Evolutionary conservation across 768 basidiomycete genomes (phyloP).

Genomic region (Tylopilus plumbeoviolaceoides): DNA sequence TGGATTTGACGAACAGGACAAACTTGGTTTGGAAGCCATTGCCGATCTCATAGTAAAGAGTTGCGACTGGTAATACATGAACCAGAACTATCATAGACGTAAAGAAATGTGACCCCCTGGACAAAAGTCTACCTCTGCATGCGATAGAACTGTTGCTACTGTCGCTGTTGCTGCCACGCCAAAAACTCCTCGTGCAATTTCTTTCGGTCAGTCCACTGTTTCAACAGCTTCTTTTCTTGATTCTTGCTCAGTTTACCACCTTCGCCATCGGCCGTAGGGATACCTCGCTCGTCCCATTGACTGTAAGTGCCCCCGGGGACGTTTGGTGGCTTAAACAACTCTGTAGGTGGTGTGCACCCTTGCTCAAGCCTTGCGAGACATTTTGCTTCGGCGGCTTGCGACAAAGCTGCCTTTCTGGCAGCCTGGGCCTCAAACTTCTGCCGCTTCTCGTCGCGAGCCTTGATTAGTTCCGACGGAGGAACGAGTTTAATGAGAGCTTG

Average conservation of each 20-base stretch:
- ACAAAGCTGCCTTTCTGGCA: slow-evolving; percentile 70
- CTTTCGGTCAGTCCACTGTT: slow-evolving; percentile 68
- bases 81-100: slow-evolving; percentile 11
- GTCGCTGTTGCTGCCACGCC: slow-evolving; percentile 38
- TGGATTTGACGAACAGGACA: slow-evolving; percentile 72
- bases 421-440: slow-evolving; percentile 70
- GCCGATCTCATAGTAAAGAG: slow-evolving; percentile 56
- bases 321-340: slow-evolving; percentile 83
- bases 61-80: slow-evolving; percentile 56
- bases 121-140: neutral
- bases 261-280: slow-evolving; percentile 81
- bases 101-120: neutral
- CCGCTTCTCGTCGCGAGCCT: slow-evolving; percentile 84
- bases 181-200: slow-evolving; percentile 80
- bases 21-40: slow-evolving; percentile 69
- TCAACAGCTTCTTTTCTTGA: slow-evolving; percentile 69
- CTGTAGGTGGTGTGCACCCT: slow-evolving; percentile 67
- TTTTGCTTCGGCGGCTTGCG: slow-evolving; percentile 62
- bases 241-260: slow-evolving; percentile 86
- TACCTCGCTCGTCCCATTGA: slow-evolving; percentile 79
- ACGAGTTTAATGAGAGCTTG: slow-evolving; percentile 92
- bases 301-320: slow-evolving; percentile 68
- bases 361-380: slow-evolving; percentile 79
- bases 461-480: slow-evolving; percentile 74
- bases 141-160: neutral